Conservation (phyloP, 352 stramenopile species). For the Phytophthora rubi region DNA sequence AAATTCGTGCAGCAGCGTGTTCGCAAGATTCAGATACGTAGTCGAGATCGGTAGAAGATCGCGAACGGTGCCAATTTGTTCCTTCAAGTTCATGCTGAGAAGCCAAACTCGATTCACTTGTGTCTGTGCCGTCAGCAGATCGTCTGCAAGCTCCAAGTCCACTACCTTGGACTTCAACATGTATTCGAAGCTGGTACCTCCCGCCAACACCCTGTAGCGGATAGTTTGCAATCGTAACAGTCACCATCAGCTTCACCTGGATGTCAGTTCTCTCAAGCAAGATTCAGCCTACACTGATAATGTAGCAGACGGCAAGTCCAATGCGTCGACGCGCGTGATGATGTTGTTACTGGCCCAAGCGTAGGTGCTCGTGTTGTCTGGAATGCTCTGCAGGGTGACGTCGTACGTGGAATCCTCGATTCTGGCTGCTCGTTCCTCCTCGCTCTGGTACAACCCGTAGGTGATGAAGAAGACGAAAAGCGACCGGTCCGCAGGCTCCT, state of each 20-base stretch:
- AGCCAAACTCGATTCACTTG: slow-evolving; percentile 28
- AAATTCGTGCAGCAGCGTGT: slow-evolving; percentile 35
- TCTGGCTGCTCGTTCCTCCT: slow-evolving; percentile 28
- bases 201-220: slow-evolving; percentile 15
- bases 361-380: slow-evolving; percentile 32
- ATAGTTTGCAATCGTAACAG: too few relatives aligned
- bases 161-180: slow-evolving; percentile 35
- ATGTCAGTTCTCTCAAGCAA: too few relatives aligned
- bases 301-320: slow-evolving; percentile 23
- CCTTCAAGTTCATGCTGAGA: slow-evolving; percentile 31
- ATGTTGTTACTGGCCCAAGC: slow-evolving; percentile 35
- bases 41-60: slow-evolving; percentile 27
- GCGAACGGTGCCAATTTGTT: slow-evolving; percentile 20
- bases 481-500: slow-evolving; percentile 8
- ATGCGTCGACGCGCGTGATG: slow-evolving; percentile 22
- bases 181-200: slow-evolving; percentile 22
- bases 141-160: slow-evolving; percentile 23
- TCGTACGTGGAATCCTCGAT: slow-evolving; percentile 22
- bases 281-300: slow-evolving; percentile 18
- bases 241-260: too few relatives aligned
- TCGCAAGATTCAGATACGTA: slow-evolving; percentile 34
- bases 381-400: slow-evolving; percentile 2
- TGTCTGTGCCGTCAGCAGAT: slow-evolving; percentile 26
- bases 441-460: slow-evolving; percentile 36
- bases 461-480: slow-evolving; percentile 33